These are phyloP conservation scores for Candida qinlingensis DNA, from an alignment of 805 yeast species.

Conservation along the genomic window DNA sequence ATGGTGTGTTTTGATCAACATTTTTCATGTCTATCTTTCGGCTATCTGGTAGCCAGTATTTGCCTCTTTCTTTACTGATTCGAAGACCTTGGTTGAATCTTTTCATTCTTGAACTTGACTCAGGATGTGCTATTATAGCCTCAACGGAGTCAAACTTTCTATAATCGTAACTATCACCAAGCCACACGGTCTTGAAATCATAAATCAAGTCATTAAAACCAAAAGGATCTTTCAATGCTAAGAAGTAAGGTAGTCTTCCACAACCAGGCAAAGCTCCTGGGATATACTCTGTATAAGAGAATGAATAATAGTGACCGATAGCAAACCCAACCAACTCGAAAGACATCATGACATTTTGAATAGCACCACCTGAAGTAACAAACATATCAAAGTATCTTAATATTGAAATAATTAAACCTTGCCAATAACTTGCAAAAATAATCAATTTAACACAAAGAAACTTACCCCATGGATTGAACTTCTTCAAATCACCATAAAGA, in stretches of 20 bases:
- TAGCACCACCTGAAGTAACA: slow-evolving; percentile 43
- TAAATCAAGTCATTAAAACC: slow-evolving; percentile 72
- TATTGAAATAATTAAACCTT: slow-evolving; percentile 54
- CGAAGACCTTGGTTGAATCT: slow-evolving; percentile 80
- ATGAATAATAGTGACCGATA: slow-evolving; percentile 81
- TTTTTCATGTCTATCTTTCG: not conserved
- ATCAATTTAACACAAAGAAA: slow-evolving; percentile 89
- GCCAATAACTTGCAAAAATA: slow-evolving; percentile 99
- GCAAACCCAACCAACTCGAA: slow-evolving; percentile 84
- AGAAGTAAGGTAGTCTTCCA: slow-evolving; percentile 51
- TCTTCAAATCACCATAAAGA: slow-evolving; percentile 67
- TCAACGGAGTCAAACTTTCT: slow-evolving; percentile 79
- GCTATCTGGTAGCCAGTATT: slow-evolving; percentile 56
- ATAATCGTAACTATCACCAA: slow-evolving; percentile 74
- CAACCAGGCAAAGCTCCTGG: slow-evolving; percentile 59
- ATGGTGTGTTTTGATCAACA: slow-evolving; percentile 13
- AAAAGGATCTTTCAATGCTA: slow-evolving; percentile 72
- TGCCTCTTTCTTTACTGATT: slow-evolving; percentile 63
- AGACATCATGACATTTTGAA: slow-evolving; percentile 77
- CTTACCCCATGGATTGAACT: slow-evolving; percentile 86
- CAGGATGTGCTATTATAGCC: slow-evolving; percentile 62
- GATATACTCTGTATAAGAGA: slow-evolving; percentile 70
- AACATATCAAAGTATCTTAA: slow-evolving; percentile 40
- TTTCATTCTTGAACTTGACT: slow-evolving; percentile 55
- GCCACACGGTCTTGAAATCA: slow-evolving; percentile 67